Evolutionary conservation across 2,329 filamentous ascomycete genomes (phyloP), one percentile per base, ranked within the genome.

Genomic region (Emericellopsis cladophorae): DNA sequence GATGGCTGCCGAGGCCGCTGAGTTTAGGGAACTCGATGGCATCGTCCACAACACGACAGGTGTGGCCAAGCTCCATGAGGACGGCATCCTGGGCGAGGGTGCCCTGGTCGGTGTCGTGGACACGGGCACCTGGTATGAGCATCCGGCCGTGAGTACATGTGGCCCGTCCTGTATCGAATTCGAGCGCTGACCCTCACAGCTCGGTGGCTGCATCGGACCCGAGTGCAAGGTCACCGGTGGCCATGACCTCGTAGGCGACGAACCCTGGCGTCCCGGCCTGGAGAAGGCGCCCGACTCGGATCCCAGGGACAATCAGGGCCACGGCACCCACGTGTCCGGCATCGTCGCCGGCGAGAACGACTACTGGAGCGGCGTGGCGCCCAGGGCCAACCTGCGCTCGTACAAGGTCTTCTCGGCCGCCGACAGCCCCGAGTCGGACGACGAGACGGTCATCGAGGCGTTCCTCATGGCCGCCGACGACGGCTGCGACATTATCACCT

Each of bases 401-500:
- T 58, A 58, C 45, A 56, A 55, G 35, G 54, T 56, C 18, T 51
- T 56, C 14, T 11, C 22, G 9, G 37, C 36, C 31, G 44, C 41
- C 8, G 44, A 51, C 31, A 47, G 47, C 11, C 31, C 42, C 9
- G 23, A 39, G 36, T 38, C 51, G 7, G 46, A 51, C 39, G 49
- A 54, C 12, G 55, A 50, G 33, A 53, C 49, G 8, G 37, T 62
- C 18, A 58, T 64, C 7, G 57, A 57, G 6, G 55, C 54, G 1
- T 62, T 60, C 40, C 49, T 63, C 6, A 44, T 42, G 33, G 61
- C 61, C 2, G 60, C 57, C 38, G 47, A 54, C 6, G 54, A 18
- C 6, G 32, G 44, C 39, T 43, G 46, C 15, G 60, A 63, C 40
- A 48, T 64, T 35, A 61, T 64, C 42, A 59, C 54, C 8, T 46